Base-by-base conservation (phyloP, 176 grass and related monocot genomes). In the Bolboschoenus planiculmis region DNA sequence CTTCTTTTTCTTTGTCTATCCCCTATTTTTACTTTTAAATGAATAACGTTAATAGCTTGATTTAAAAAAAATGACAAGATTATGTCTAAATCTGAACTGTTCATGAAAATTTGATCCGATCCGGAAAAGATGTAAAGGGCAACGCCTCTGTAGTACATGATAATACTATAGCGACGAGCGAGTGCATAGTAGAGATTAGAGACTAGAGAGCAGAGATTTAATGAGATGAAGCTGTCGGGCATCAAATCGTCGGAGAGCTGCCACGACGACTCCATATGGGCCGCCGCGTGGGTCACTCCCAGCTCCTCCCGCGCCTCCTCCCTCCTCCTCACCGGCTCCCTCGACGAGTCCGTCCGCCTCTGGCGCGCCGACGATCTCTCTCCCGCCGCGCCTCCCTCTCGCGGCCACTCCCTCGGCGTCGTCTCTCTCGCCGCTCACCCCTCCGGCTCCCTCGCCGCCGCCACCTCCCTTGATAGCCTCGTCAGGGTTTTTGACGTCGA, bases 181-280 rank as follows among this genome's bases (percentile, higher is more conserved):
- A 50, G 7, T 2, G 14, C 2, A 2, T 2, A 50, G 8, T 1
- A 50, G 47, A 50, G 2, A 10, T 2, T 11, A 10, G 7, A 10
- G 2, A 14, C 15, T 14, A 50, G 15, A 50, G 7, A 2, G 47
- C 1, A 8, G n/a, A 18, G 2, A 56, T 24, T 23, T 24, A 8
- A 29, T 1, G 63, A 27, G 87, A 97, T 97, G 94, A 97, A 97
- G 86, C 88, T 97, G 48, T 90, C 89, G 34, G 94, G 94, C 48
- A 86, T 97, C 64, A 97, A 94, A 82, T 87, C 88, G 24, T 82
- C 89, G 55, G 96, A 98, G 65, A 86, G 63, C 30, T 88, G 88
- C 10, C 96, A 98, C 82, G 92, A 98, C 23, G 92, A 98, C 60
- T 98, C 96, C n/a, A 83, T 98, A 84, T 98, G 90, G 96, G 96